Evolutionary conservation across 805 yeast genomes (phyloP).

Genomic region (Komagataella pastoris): DNA sequence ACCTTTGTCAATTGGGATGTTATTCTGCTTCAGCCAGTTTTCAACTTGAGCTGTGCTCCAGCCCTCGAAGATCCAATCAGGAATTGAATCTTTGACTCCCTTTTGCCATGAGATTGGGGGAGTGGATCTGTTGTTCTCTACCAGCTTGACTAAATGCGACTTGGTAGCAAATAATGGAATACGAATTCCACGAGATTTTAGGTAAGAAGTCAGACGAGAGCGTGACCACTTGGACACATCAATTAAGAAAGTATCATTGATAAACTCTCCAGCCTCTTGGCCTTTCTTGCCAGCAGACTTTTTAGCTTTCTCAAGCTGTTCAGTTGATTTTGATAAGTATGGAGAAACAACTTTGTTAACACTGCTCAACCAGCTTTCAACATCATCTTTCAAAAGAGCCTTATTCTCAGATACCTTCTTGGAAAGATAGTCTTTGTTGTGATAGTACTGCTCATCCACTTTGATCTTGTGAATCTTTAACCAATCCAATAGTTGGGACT

Average conservation of each 20-base stretch:
- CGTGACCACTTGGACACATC: conserved; percentile 35
- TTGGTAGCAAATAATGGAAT: conserved; percentile 26
- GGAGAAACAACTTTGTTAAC: conserved; percentile 13
- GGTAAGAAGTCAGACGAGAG: conserved; percentile 25
- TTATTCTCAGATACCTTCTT: conserved; percentile 20
- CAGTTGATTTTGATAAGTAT: conserved; percentile 21
- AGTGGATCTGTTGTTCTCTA: conserved; percentile 20
- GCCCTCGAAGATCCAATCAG: conserved; percentile 20
- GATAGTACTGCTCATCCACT: conserved; percentile 18
- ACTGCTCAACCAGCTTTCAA: conserved; percentile 20
- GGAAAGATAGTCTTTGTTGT: conserved; percentile 21
- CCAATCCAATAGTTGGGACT: conserved; percentile 43
- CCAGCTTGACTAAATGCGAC: conserved; percentile 24
- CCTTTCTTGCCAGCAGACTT: neutral
- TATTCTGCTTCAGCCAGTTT: conserved; percentile 24
- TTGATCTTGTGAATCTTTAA: conserved; percentile 29
- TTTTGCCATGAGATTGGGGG: conserved; percentile 12
- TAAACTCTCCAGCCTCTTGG: conserved; percentile 16
- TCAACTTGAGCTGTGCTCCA: conserved; percentile 24
- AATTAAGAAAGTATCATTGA: conserved; percentile 31
- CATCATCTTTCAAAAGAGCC: conserved; percentile 22
- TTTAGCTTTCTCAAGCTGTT: neutral
- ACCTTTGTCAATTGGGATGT: conserved; percentile 11
- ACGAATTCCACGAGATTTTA: conserved; percentile 25
- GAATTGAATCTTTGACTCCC: conserved; percentile 12